Percentiles rank a stretch among this genome's conserved stretches.
Evolutionary conservation across 2,329 filamentous ascomycete genomes (phyloP).

Genomic region (Daldinia eschscholtzii): DNA sequence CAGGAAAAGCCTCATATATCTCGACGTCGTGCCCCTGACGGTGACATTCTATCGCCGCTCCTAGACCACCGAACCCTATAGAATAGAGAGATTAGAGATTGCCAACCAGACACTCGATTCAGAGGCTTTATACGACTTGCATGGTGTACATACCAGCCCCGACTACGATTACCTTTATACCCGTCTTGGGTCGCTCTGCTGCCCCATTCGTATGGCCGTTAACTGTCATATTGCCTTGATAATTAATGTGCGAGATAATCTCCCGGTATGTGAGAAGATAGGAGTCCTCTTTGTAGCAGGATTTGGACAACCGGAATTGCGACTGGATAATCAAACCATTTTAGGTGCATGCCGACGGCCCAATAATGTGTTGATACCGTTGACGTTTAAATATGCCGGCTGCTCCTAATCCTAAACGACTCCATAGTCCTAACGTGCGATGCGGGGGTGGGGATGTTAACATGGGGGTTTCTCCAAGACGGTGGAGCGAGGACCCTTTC

Average conservation of each 20-base stretch:
- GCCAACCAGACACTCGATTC: neutral
- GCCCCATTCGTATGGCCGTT: constrained; percentile 39
- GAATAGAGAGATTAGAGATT: constrained; percentile 15
- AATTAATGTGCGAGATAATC: constrained; percentile 18
- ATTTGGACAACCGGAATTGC: constrained; percentile 21
- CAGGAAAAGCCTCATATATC: constrained; percentile 69
- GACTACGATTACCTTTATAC: constrained; percentile 66
- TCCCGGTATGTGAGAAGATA: constrained; percentile 17
- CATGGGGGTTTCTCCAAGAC: constrained; percentile 23
- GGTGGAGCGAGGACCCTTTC: constrained; percentile 18
- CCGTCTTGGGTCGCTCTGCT: constrained; percentile 54
- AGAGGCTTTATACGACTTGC: neutral
- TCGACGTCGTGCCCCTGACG: constrained; percentile 70
- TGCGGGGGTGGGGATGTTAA: constrained; percentile 38
- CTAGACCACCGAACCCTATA: constrained; percentile 70
- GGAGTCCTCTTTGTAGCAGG: constrained; percentile 27
- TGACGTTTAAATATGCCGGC: constrained; percentile 42
- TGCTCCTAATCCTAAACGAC: constrained; percentile 27
- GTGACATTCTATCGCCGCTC: constrained; percentile 72
- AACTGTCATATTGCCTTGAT: constrained; percentile 38
- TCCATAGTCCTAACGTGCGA: constrained; percentile 27
- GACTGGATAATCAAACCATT: constrained; percentile 30
- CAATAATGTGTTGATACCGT: constrained; percentile 33
- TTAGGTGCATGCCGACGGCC: constrained; percentile 30
- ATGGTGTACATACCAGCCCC: constrained; percentile 57